A percentile compares a stretch with the other conserved stretches of the same genome.
phyloP scores from a whole-genome alignment of 1,284 basidiomycete genomes.

The Cerrena zonata region DNA sequence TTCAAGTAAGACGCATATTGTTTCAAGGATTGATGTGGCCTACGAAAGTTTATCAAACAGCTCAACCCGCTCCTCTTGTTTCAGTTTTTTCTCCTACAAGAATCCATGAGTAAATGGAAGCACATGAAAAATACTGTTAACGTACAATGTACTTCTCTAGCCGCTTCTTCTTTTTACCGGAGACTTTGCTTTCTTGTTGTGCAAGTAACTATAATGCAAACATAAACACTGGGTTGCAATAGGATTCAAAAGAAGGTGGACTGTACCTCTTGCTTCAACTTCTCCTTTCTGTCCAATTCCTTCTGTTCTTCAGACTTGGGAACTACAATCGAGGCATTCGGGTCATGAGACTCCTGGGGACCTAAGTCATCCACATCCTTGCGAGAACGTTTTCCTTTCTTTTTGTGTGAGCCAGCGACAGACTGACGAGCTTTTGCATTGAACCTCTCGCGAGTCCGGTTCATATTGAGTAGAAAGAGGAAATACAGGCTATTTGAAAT shows the following conservation, averaged over 20 bases:
- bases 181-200: slow-evolving; percentile 67
- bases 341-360: slow-evolving; percentile 27
- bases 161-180: slow-evolving; percentile 72
- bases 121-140: slow-evolving; percentile 6
- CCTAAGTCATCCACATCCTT: slow-evolving; percentile 10
- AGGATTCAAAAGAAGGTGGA: no score
- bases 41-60: slow-evolving; percentile 77
- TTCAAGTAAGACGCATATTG: slow-evolving; percentile 16
- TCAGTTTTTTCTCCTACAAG: slow-evolving; percentile 75
- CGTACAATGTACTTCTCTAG: slow-evolving; percentile 80
- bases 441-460: slow-evolving; percentile 31
- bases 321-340: slow-evolving; percentile 55
- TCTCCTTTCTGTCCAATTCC: slow-evolving; percentile 54
- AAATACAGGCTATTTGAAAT: no score
- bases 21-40: slow-evolving; percentile 27
- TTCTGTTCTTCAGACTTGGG: slow-evolving; percentile 59
- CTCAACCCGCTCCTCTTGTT: slow-evolving; percentile 71
- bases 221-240: no score
- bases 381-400: slow-evolving; percentile 39
- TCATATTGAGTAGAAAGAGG: slow-evolving; percentile 3
- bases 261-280: slow-evolving; percentile 57
- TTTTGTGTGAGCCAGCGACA: slow-evolving; percentile 40
- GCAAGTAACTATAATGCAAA: slow-evolving; percentile 44
- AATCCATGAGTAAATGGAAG: background rate
- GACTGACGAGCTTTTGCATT: slow-evolving; percentile 64